Conservation (phyloP, 1,284 basidiomycete genomes). For the Naganishia albida region DNA sequence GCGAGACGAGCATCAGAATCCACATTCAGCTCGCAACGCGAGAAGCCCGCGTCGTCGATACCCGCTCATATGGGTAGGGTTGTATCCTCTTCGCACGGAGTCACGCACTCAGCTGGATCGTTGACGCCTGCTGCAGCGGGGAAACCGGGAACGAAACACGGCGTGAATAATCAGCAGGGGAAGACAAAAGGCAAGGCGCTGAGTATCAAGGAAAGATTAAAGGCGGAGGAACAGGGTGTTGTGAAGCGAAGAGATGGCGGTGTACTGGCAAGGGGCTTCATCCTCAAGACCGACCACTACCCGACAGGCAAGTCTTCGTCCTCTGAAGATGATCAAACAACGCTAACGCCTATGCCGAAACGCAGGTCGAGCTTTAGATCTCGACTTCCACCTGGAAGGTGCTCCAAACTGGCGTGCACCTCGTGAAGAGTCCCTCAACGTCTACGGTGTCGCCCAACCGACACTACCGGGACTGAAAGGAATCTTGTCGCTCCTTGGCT, state of each 20-base stretch:
- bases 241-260: slow-evolving; percentile 86
- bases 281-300: slow-evolving; percentile 91
- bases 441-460: slow-evolving; percentile 93
- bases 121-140: slow-evolving; percentile 5
- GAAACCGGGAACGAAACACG: neutral
- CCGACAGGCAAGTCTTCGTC: slow-evolving; percentile 65
- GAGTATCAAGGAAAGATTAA: slow-evolving; percentile 29
- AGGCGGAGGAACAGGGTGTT: slow-evolving; percentile 55
- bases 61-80: slow-evolving; percentile 15
- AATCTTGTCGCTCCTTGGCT: slow-evolving; percentile 82
- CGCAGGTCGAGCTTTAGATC: slow-evolving; percentile 77
- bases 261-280: slow-evolving; percentile 82
- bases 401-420: slow-evolving; percentile 93
- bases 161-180: neutral
- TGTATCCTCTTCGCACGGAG: slow-evolving; percentile 8
- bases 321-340: neutral
- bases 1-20: slow-evolving; percentile 21
- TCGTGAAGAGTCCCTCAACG: slow-evolving; percentile 72
- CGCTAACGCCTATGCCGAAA: neutral
- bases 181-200: slow-evolving; percentile 11
- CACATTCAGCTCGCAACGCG: neutral
- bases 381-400: slow-evolving; percentile 85
- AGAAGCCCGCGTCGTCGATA: slow-evolving; percentile 13
- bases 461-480: slow-evolving; percentile 89
- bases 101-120: neutral